Evolutionary conservation across 2,329 filamentous ascomycete species (phyloP).

Genomic region (Ceratocystis destructans): DNA sequence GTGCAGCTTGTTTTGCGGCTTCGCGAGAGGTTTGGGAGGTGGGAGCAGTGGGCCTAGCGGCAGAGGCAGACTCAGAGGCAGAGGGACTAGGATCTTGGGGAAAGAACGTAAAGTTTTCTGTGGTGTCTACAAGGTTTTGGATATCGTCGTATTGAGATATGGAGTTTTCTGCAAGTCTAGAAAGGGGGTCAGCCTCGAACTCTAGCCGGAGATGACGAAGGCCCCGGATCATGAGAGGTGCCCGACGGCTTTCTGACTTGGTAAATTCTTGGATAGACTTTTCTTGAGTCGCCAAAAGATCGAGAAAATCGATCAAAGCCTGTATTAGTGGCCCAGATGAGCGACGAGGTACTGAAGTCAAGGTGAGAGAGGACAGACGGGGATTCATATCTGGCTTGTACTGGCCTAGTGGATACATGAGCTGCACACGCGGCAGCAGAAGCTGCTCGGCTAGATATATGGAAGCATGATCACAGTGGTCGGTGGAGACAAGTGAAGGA

Average conservation of each 20-base stretch:
- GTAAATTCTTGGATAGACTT: constrained; percentile 28
- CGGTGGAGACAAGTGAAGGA: constrained; percentile 31
- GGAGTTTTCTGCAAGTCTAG: constrained; percentile 22
- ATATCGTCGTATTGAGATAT: constrained; percentile 29
- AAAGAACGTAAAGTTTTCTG: constrained; percentile 36
- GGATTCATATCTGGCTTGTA: constrained; percentile 45
- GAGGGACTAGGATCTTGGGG: constrained; percentile 22
- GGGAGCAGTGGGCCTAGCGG: background rate
- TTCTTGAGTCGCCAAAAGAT: constrained; percentile 37
- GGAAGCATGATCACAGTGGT: constrained; percentile 27
- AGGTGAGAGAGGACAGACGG: constrained; percentile 37
- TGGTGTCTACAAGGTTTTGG: constrained; percentile 31
- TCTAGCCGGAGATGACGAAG: constrained; percentile 43
- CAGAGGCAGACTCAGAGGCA: constrained; percentile 14
- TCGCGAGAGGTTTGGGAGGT: background rate
- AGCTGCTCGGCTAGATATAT: constrained; percentile 34
- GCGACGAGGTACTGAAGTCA: constrained; percentile 41
- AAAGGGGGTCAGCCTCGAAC: constrained; percentile 34
- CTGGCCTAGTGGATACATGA: constrained; percentile 33
- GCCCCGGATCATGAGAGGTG: constrained; percentile 34
- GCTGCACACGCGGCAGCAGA: constrained; percentile 31
- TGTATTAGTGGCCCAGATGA: constrained; percentile 38
- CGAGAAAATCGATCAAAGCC: constrained; percentile 36
- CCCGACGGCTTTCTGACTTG: constrained; percentile 24
- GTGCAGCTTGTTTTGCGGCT: constrained; percentile 17